Base-by-base conservation (phyloP, 2,329 filamentous ascomycete species). In the Pseudogymnoascus pannorum region DNA sequence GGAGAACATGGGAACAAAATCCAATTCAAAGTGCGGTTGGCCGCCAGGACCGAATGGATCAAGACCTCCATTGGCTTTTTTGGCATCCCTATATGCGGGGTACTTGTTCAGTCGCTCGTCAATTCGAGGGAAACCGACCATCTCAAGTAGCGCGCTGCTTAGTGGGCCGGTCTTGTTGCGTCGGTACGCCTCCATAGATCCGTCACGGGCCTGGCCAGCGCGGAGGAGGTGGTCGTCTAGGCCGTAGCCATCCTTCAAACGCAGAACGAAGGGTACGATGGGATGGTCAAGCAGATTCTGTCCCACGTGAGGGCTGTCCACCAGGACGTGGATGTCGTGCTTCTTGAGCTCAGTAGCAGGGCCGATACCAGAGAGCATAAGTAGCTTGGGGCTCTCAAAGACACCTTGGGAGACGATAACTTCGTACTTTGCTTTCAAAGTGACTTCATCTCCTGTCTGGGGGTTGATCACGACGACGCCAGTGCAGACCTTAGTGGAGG, bases 21-120 rank as follows among this genome's bases (percentile, higher is more conserved):
- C 83, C 33, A 85, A 76, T 71, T 85, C 82, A 65, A 85, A 85
- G 65, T 85, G 82, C 24, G 83, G 82, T 69, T 85, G 81, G 5
- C 81, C 82, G 3, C 72, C 75, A 0, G 82, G 82, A 1, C 77
- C 77, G 66, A 85, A 85, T 2, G 82, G 82, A 60, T 85, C 82
- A 0, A 70, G 60, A 2, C 71, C 72, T 8, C 70, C 74, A 59
- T 79, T 78, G 2, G 69, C 65, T 9, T 70, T 72, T 64, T 78
- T 78, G 58, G 70, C 73, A 12, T 72, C 71, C 7, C 71, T 70
- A 65, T 86, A 87, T 44, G 77, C 74, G 1, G 74, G 71, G 60
- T 76, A 75, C 38, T 76, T 77, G 61, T 79, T 75, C 0, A 86
- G 73, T 33, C 77, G 75, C n/a, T 78, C 69, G 66, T 86, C 83